Conservation (phyloP, 768 basidiomycete species). For the Phanerochaete carnosa region DNA sequence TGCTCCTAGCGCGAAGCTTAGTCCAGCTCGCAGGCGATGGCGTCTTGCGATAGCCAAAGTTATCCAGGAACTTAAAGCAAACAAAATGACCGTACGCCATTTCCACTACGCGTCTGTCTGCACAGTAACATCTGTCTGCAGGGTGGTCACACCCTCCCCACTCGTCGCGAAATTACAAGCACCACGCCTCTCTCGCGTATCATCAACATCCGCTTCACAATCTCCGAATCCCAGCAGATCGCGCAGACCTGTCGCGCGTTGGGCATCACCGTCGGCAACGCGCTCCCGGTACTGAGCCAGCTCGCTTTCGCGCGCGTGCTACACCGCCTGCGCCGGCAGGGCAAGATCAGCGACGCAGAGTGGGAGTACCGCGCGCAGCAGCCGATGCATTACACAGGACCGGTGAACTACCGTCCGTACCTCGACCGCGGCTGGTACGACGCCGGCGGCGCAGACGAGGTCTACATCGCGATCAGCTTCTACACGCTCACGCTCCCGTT, state of each 20-base stretch:
- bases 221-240: slow-evolving; percentile 29
- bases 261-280: slow-evolving; percentile 48
- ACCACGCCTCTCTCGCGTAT: slow-evolving; percentile 35
- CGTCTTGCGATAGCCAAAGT: background rate
- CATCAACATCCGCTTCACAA: slow-evolving; percentile 22
- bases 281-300: slow-evolving; percentile 47
- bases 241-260: slow-evolving; percentile 37
- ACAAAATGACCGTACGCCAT: background rate
- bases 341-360: slow-evolving; percentile 43
- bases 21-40: background rate
- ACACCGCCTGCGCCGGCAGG: slow-evolving; percentile 43
- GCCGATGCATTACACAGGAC: slow-evolving; percentile 46
- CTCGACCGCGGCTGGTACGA: slow-evolving; percentile 46
- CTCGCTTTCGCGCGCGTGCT: slow-evolving; percentile 50
- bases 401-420: slow-evolving; percentile 48
- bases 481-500: slow-evolving; percentile 43
- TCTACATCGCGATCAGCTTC: slow-evolving; percentile 40
- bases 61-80: background rate
- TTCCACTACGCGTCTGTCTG: background rate
- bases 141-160: slow-evolving; percentile 61
- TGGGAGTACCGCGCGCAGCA: slow-evolving; percentile 50
- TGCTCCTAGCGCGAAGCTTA: background rate
- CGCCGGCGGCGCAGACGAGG: slow-evolving; percentile 41
- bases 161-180: slow-evolving; percentile 24
- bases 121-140: slow-evolving; percentile 20